Base-by-base conservation (phyloP, 768 basidiomycete genomes). In the Amanita pallidorosea region DNA sequence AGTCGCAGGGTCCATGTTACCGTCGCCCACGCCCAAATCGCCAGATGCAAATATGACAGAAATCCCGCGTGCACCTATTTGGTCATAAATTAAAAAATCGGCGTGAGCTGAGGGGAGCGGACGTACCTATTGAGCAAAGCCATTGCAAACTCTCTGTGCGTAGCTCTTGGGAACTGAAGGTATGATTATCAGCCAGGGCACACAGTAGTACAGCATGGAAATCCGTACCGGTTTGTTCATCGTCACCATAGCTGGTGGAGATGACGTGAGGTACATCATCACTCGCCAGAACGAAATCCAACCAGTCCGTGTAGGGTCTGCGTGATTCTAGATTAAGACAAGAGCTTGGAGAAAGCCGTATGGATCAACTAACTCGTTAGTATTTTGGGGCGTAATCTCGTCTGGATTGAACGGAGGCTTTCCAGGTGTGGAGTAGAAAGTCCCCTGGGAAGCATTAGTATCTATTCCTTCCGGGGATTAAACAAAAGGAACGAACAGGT, bases 231-330 rank as follows among this genome's bases (percentile, higher is more conserved):
- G 81, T 80, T 58, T 83, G 81, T 51, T 87, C 85, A 49, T 78
- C 72, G 43, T 85, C 83, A 2, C 72, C 80, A 58, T 86, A 86
- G 56, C 79, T 81, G 0, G 80, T 85, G 1, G 81, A 80, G 25
- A 86, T 81, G 2, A 75, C 72, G 56, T 76, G 71, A 7, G 83
- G 81, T 2, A 74, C 62, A 18, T 67, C 61, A 1, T 63, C 49
- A 7, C 76, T 70, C 18, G 57, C 56, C 1, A 75, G 64, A 17
- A 85, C 56, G 49, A 72, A 80, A 36, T 81, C 69, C 5, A 87
- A 60, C 83, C 84, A 87, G 15, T 66, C 65, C n/a, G 55, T 46
- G 45, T 67, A 68, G 8, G 69, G 65, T 49, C 65, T 65, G 5
- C 18, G 31, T 33, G 31, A 36, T 3, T 41, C 9, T 13, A 41